Evolutionary conservation across 441 rosid species (phyloP).

Genomic region (Rhodomyrtus psidioides): DNA sequence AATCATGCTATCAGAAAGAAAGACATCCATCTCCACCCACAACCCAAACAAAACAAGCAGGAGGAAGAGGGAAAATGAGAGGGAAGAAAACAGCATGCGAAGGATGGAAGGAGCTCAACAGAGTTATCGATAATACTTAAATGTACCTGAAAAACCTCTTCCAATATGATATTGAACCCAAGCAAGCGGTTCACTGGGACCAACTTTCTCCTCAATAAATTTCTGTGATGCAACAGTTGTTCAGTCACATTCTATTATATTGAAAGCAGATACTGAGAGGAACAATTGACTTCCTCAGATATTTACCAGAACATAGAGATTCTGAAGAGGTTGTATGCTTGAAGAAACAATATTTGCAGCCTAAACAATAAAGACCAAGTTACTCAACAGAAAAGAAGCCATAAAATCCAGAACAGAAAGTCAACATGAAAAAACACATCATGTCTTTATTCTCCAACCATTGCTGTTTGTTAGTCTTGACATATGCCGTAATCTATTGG

Average conservation of each 20-base stretch:
- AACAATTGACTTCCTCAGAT: neutral
- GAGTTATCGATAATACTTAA: neutral
- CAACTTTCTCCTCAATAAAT: constrained; percentile 40
- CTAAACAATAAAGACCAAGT: constrained; percentile 18
- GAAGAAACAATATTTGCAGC: constrained; percentile 63
- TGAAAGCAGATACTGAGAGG: neutral
- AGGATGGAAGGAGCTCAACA: neutral
- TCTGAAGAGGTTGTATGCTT: constrained; percentile 78
- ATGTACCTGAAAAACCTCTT: constrained; percentile 64
- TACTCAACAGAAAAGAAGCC: neutral
- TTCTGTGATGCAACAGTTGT: constrained; percentile 23
- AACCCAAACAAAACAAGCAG: neutral
- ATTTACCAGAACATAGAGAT: constrained; percentile 44
- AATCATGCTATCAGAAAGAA: neutral
- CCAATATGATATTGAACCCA: constrained; percentile 48
- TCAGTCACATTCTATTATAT: neutral
- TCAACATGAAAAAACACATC: neutral
- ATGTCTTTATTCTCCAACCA: neutral
- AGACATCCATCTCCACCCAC: neutral
- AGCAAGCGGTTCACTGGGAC: constrained; percentile 30
- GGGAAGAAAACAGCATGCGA: neutral
- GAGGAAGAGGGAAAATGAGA: neutral
- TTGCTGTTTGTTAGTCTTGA: neutral
- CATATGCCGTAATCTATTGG: neutral
- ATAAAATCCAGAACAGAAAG: neutral